Percentiles rank a stretch among this genome's conserved stretches.
Conservation (phyloP, 805 yeast species). For the Metschnikowia amazonensis region DNA sequence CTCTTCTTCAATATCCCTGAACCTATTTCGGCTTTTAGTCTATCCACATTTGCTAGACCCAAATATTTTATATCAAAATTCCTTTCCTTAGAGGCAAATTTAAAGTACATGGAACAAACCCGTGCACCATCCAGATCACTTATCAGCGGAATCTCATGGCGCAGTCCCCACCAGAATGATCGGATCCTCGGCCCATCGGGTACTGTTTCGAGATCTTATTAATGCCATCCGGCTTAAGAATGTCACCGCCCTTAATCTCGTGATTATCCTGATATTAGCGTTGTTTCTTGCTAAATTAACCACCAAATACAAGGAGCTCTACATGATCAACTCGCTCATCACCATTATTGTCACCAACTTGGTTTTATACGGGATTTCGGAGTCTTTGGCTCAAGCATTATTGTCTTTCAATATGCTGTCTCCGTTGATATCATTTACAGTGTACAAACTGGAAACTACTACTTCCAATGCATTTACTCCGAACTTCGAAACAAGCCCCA, state of each 20-base stretch:
- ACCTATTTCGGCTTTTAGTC: too few relatives aligned
- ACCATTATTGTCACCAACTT: slow-evolving; percentile 80
- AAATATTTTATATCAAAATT: too few relatives aligned
- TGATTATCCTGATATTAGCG: slow-evolving; percentile 48
- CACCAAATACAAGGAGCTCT: slow-evolving; percentile 55
- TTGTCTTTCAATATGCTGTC: slow-evolving; percentile 22
- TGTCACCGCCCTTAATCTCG: slow-evolving; percentile 55
- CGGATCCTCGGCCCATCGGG: background rate
- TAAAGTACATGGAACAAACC: background rate
- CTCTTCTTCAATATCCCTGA: too few relatives aligned
- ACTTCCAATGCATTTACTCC: background rate
- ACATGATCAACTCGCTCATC: slow-evolving; percentile 60
- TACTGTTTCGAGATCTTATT: slow-evolving; percentile 14
- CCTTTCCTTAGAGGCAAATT: background rate
- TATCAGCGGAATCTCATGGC: background rate
- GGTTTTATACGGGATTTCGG: slow-evolving; percentile 85
- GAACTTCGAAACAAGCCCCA: background rate
- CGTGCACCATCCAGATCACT: slow-evolving; percentile 1
- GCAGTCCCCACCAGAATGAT: background rate
- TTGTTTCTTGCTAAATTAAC: slow-evolving; percentile 50
- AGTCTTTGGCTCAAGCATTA: slow-evolving; percentile 79
- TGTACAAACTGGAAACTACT: background rate
- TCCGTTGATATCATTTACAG: slow-evolving; percentile 5
- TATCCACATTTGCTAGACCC: background rate
- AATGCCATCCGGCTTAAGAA: slow-evolving; percentile 40